phyloP scores from a whole-genome alignment of 345 rosid genomes.

The Populus ilicifolia region DNA sequence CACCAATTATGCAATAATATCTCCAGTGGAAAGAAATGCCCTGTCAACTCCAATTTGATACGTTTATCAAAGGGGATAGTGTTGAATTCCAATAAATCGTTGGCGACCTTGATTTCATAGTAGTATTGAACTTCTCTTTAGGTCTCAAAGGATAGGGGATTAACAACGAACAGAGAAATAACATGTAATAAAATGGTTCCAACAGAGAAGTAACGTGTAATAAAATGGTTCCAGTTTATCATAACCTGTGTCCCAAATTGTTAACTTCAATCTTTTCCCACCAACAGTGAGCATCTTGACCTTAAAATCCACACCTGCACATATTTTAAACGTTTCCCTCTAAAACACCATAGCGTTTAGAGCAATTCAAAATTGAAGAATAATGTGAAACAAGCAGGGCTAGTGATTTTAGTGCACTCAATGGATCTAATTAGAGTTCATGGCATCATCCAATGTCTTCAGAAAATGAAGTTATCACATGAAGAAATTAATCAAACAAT shows the following conservation, averaged over 20 bases:
- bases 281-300: slow-evolving; percentile 59
- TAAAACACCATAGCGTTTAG: not conserved
- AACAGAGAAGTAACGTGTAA: not conserved
- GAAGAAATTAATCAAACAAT: not conserved
- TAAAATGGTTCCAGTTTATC: not conserved
- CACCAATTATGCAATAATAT: not conserved
- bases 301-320: slow-evolving; percentile 93
- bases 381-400: not conserved
- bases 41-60: not conserved
- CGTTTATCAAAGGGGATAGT: not conserved
- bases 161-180: not conserved
- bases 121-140: not conserved
- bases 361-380: not conserved
- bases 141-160: not conserved
- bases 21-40: not conserved
- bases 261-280: slow-evolving; percentile 82
- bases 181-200: too few species aligned
- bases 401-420: not conserved
- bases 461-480: not conserved
- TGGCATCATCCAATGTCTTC: not conserved
- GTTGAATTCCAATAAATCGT: not conserved
- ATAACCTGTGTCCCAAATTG: slow-evolving; percentile 96
- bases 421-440: not conserved
- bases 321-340: not conserved
- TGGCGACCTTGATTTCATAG: not conserved